phyloP scores from a whole-genome alignment of 345 rosid genomes.

The Syzygium jambos region DNA sequence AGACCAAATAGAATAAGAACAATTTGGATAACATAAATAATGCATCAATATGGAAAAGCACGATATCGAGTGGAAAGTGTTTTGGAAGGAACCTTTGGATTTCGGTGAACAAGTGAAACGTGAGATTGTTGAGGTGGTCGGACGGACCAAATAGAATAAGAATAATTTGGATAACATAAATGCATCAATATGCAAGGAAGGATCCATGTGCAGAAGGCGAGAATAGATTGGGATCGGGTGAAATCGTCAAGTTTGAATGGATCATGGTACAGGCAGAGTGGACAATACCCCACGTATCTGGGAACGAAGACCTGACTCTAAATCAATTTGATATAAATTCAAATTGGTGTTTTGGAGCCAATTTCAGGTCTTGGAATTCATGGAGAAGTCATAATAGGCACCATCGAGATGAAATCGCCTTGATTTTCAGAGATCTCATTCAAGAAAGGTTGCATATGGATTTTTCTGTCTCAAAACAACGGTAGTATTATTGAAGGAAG shows the following conservation, averaged over 20 bases:
- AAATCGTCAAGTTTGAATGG: neutral
- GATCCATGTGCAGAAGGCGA: neutral
- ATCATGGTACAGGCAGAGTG: neutral
- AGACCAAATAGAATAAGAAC: neutral
- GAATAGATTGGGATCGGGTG: neutral
- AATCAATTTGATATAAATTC: neutral
- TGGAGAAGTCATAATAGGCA: neutral
- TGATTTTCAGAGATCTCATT: neutral
- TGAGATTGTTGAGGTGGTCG: neutral
- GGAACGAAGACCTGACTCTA: no score
- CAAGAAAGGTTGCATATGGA: neutral
- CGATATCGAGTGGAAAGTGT: neutral
- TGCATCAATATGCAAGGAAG: neutral
- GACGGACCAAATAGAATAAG: neutral
- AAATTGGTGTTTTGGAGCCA: neutral
- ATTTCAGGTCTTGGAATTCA: conserved; percentile 2
- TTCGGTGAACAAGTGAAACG: neutral
- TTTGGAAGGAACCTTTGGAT: neutral
- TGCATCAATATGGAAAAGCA: neutral
- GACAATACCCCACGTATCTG: no score
- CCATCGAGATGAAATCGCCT: neutral
- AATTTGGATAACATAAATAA: neutral
- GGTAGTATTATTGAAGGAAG: neutral
- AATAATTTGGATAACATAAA: neutral
- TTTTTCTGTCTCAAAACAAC: neutral